phyloP scores from a whole-genome alignment of 257 asterid species.

The Knoxia roxburghii region DNA sequence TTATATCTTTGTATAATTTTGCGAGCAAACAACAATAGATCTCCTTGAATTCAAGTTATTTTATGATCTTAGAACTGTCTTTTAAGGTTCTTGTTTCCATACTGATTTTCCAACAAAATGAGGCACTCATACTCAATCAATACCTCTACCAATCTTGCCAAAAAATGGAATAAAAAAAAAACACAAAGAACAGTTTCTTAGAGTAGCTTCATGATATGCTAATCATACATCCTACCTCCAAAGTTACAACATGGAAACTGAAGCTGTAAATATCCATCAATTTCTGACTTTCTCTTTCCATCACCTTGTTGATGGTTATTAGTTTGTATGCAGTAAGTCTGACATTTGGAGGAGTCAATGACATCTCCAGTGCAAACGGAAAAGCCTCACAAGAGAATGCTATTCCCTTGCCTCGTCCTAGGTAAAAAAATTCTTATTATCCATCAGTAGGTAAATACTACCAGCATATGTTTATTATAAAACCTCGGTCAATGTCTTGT shows the following conservation, averaged over 20 bases:
- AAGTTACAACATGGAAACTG: background rate
- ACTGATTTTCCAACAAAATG: background rate
- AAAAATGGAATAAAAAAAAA: too few species aligned
- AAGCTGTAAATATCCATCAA: background rate
- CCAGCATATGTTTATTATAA: background rate
- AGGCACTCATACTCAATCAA: background rate
- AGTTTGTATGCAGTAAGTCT: conserved; percentile 6
- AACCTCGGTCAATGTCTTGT: background rate
- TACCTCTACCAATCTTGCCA: background rate
- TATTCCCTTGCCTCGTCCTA: background rate
- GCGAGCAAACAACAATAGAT: background rate
- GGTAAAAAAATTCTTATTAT: background rate
- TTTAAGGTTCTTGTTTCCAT: background rate
- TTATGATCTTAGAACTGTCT: background rate
- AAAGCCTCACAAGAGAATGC: background rate
- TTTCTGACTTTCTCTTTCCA: background rate
- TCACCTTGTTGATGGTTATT: background rate
- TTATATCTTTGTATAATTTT: background rate
- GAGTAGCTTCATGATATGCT: background rate
- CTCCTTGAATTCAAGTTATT: background rate
- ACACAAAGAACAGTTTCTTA: background rate
- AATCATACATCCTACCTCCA: background rate
- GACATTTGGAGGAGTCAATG: conserved; percentile 9
- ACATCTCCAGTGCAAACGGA: conserved; percentile 1
- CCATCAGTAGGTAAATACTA: background rate